A percentile compares a stretch with the other conserved stretches of the same genome.
Evolutionary conservation across 1,284 basidiomycete genomes (phyloP).

Genomic region (Apiotrichum gracile): DNA sequence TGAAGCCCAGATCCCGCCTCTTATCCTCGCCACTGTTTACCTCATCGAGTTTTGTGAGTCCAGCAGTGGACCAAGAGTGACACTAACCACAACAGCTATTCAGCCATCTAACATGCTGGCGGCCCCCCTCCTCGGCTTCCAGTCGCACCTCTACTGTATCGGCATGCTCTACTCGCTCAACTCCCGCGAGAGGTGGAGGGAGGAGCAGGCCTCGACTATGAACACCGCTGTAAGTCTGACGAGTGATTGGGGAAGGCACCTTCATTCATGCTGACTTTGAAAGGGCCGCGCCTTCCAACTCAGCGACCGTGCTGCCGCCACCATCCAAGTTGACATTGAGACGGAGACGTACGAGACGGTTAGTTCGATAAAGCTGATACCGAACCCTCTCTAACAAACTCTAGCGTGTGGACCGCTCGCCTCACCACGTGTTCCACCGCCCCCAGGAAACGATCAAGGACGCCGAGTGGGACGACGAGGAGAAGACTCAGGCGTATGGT

Average conservation of each 20-base stretch:
- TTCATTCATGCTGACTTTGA: too few relatives aligned
- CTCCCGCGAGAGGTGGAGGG: constrained; percentile 14
- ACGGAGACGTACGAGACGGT: constrained; percentile 14
- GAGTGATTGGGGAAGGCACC: too few relatives aligned
- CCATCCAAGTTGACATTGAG: constrained; percentile 20
- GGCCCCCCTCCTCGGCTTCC: constrained; percentile 22
- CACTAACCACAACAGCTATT: constrained; percentile 1
- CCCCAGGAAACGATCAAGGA: background rate
- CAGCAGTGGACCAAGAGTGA: too few relatives aligned
- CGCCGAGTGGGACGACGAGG: background rate
- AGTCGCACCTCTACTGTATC: constrained; percentile 26
- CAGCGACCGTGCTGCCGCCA: background rate
- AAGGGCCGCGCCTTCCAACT: background rate
- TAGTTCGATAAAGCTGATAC: too few relatives aligned
- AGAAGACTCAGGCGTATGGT: background rate
- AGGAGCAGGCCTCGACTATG: background rate
- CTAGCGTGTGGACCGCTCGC: background rate
- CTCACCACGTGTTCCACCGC: background rate
- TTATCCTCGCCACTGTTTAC: constrained; percentile 23
- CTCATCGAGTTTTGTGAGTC: constrained; percentile 25
- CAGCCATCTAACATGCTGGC: constrained; percentile 25
- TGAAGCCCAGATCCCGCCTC: constrained; percentile 32
- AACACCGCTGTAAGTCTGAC: background rate
- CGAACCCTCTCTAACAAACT: background rate
- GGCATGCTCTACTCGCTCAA: constrained; percentile 32